phyloP scores from a whole-genome alignment of 2,329 filamentous ascomycete species.

The Ilyonectria sp. region DNA sequence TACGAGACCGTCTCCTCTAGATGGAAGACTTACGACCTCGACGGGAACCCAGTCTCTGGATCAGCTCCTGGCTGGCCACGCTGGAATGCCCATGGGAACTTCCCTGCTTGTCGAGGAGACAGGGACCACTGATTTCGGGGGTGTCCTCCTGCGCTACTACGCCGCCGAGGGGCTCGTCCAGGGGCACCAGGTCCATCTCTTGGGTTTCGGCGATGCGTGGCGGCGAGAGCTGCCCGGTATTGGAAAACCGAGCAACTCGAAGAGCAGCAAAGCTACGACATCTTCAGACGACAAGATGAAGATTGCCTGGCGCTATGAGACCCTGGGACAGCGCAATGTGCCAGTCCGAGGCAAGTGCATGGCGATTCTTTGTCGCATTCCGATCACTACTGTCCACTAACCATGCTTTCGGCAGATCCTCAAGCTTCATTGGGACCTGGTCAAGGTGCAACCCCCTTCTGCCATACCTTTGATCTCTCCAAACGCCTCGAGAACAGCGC shows the following conservation, averaged over 20 bases:
- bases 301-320: conserved; percentile 98
- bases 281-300: conserved; percentile 86
- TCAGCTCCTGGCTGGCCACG: conserved; percentile 86
- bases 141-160: conserved; percentile 87
- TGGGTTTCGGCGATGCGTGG: conserved; percentile 87
- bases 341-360: conserved; percentile 72
- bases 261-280: conserved; percentile 56
- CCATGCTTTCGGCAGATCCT: conserved; percentile 33
- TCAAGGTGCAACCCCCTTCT: conserved; percentile 64
- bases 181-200: conserved; percentile 88
- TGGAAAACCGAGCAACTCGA: conserved; percentile 59
- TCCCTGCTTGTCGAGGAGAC: conserved; percentile 88
- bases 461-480: conserved; percentile 81
- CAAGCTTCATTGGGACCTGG: conserved; percentile 39
- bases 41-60: conserved; percentile 92
- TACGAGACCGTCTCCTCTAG: conserved; percentile 87
- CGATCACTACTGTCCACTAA: neutral
- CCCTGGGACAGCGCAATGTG: conserved; percentile 78
- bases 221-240: conserved; percentile 86
- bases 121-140: conserved; percentile 94
- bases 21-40: conserved; percentile 90
- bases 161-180: conserved; percentile 94
- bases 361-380: neutral
- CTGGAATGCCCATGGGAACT: conserved; percentile 85
- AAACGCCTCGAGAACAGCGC: conserved; percentile 70